These are phyloP conservation scores for Mollisia scopiformis DNA, from an alignment of 2,329 filamentous ascomycete species.

Conservation along the genomic window DNA sequence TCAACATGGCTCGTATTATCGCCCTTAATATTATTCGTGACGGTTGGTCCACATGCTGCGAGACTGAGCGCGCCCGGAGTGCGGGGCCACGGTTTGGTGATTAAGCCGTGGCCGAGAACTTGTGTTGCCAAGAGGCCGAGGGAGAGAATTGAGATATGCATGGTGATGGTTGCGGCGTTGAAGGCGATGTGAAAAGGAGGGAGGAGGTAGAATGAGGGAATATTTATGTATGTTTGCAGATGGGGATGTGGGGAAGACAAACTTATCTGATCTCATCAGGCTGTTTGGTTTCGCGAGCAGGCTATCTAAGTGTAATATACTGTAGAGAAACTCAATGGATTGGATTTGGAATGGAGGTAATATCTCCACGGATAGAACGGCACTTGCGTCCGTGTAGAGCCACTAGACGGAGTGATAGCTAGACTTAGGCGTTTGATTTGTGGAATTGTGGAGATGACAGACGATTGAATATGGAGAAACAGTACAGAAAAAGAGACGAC, in stretches of 20 bases:
- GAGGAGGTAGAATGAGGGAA: neutral
- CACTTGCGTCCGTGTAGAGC: neutral
- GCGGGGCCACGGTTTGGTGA: slow-evolving; percentile 44
- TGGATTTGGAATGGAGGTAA: neutral
- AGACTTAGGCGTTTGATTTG: neutral
- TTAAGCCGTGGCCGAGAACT: slow-evolving; percentile 45
- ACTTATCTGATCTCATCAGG: slow-evolving; percentile 3
- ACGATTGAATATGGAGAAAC: neutral
- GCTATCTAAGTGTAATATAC: slow-evolving; percentile 2
- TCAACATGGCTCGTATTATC: slow-evolving; percentile 36
- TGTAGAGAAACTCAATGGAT: too few relatives aligned
- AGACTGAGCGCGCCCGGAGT: slow-evolving; percentile 44
- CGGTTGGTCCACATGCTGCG: slow-evolving; percentile 46
- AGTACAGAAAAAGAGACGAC: neutral
- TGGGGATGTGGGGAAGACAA: neutral
- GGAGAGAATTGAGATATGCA: neutral
- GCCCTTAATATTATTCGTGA: slow-evolving; percentile 36
- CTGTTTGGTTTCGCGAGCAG: neutral
- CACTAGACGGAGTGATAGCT: too few relatives aligned
- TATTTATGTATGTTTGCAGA: too few relatives aligned
- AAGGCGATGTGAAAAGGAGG: neutral
- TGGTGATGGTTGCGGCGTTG: neutral
- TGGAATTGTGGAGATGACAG: too few relatives aligned
- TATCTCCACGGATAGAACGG: neutral
- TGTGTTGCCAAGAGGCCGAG: neutral